These are phyloP conservation scores for Gyrodon lividus DNA, from an alignment of 768 basidiomycete species.

Conservation along the genomic window DNA sequence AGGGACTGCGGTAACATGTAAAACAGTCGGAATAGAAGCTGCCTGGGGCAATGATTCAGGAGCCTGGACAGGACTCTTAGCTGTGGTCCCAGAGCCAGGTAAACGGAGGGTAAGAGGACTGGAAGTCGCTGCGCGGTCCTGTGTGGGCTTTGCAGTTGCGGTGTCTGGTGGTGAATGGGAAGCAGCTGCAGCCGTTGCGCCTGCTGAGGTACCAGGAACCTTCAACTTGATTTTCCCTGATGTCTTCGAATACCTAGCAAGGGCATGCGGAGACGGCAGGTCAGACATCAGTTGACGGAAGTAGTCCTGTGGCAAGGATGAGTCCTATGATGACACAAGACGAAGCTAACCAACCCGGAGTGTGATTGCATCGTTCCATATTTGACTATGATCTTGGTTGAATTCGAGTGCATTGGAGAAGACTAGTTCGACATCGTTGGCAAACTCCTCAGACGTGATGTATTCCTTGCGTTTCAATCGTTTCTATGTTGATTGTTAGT, in stretches of 20 bases:
- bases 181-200: conserved; percentile 9
- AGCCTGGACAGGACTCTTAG: conserved; percentile 24
- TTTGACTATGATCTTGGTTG: conserved; percentile 81
- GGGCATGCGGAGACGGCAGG: conserved; percentile 62
- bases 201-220: conserved; percentile 42
- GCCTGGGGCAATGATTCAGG: conserved; percentile 21
- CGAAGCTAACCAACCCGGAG: conserved; percentile 51
- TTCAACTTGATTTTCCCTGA: conserved; percentile 72
- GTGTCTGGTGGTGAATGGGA: conserved; percentile 15
- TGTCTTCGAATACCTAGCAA: conserved; percentile 61
- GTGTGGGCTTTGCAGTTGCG: conserved; percentile 11
- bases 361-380: conserved; percentile 75
- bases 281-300: conserved; percentile 79
- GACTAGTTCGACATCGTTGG: conserved; percentile 84
- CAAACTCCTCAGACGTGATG: conserved; percentile 62
- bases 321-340: conserved; percentile 6
- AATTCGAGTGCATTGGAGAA: conserved; percentile 88
- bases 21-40: conserved; percentile 7
- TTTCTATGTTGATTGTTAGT: conserved; percentile 49
- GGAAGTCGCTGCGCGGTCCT: conserved; percentile 14
- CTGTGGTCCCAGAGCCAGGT: conserved; percentile 16
- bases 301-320: conserved; percentile 48
- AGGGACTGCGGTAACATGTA: conserved; percentile 16
- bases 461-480: conserved; percentile 82
- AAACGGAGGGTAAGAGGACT: conserved; percentile 23